Evolutionary conservation across 345 rosid genomes (phyloP), one percentile per base, ranked within the genome.

Genomic region (Eucalyptus urophylla): DNA sequence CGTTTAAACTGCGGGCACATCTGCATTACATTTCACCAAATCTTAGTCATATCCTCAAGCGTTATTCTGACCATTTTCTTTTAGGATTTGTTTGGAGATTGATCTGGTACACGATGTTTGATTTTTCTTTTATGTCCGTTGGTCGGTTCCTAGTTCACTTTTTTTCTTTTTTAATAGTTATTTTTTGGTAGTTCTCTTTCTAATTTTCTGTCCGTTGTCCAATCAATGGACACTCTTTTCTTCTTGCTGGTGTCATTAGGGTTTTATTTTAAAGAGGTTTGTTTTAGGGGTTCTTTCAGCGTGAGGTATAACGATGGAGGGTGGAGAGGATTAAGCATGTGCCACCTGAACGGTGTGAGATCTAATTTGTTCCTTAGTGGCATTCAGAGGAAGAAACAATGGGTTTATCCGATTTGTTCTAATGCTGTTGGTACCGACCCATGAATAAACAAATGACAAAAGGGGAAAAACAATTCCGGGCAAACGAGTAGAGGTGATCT

Each of bases 221-320:
- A 56, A 56, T 56, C 62, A 10, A 56, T 56, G 62, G 15, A 11
- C 87, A 7, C 33, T 86, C 27, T 24, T 62, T 25, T 25, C 76
- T 37, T 29, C 49, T 27, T 27, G 88, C 56, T 87, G 56, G 88
- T 47, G 83, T 87, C 53, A 87, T 80, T 11, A 87, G 9, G 65
- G 44, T 44, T 31, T 45, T 87, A 43, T 24, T 60, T 87, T 62
- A 60, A 0, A 11, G 49, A 19, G 50, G 93, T 90, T 90, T 49
- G 94, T 92, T 92, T 90, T 21, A 87, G 89, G 87, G 45, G 93
- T 91, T 92, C 90, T 92, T 93, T 93, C 93, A 91, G 93, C 90
- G 95, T 92, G 89, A 89, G 86, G 85, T 44, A 43, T 53, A 40
- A 87, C 72, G 83, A 65, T 11, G 81, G 76, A 47, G 88, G 69